Evolutionary conservation across 2,329 filamentous ascomycete species (phyloP), one percentile per base, ranked within the genome.

Genomic region (Beauveria brongniartii): DNA sequence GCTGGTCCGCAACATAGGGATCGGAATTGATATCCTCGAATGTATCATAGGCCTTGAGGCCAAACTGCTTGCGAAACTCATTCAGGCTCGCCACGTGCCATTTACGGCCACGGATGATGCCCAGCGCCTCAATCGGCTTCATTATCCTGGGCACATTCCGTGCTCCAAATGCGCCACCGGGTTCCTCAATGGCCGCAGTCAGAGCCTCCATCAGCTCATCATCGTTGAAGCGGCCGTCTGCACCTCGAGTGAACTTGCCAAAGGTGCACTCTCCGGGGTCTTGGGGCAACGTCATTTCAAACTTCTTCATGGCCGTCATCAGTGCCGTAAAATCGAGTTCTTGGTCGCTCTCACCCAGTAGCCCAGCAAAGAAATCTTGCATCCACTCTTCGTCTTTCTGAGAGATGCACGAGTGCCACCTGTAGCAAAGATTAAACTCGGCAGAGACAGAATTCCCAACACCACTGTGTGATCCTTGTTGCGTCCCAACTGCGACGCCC

Each of bases 21-120:
- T 94, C 87, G 0, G 87, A 85, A 71, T 92, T 94, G 75, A 95
- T 92, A 55, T 92, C 89, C 70, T 92, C 89, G 63, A 95, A 95
- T 0, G 80, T 88, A 24, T 86, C 83, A 69, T 95, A 87, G 0
- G 84, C 82, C 73, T 89, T 89, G 6, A 96, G 77, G 1, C 87
- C 85, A 67, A 93, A 92, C 75, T 92, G 89, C 70, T 89, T 87
- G 57, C 91, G 83, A 78, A 94, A 95, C 75, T 94, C 91, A 69
- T 95, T 95, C 63, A 95, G 77, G 0, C 88, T 87, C 0, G 88
- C 87, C 9, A 91, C 75, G 63, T 91, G 87, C 91, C 91, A 95
- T 60, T 82, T 81, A 51, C 91, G 81, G 3, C 88, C 84, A 63
- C 92, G 89, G 53, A 90, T 79, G 61, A 95, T 94, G 48, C 90